Base-by-base conservation (phyloP, 1,139 yeast genomes). In the Suhomyces bokatorum region DNA sequence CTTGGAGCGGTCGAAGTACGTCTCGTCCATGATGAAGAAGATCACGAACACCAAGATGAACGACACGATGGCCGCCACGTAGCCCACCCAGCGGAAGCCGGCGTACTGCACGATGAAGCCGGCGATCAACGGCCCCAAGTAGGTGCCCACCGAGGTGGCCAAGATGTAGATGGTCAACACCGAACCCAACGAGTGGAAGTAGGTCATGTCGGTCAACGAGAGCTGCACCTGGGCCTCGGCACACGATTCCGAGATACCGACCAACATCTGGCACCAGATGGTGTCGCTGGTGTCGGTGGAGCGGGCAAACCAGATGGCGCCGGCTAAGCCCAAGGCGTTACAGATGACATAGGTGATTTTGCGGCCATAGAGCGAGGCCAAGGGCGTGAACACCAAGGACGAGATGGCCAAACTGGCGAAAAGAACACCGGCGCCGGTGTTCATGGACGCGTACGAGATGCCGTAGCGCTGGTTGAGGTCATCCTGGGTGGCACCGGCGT, bases 141-240 rank as follows among this genome's bases (percentile, higher is more conserved):
- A 69, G 4, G 73, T 67, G 17, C 75, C 75, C 16, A 68, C 55
- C 12, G 73, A 62, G 27, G 68, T 67, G 9, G 73, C 67, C 49
- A 68, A 46, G 40, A 69, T 64, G 51, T 69, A 70, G 4, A 67
- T 64, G 3, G 75, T 69, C 47, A 69, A 63, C 20, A 67, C 69
- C 29, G 73, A 55, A 30, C 75, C 75, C 37, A 69, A 57, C 42
- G 69, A 73, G 53, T 69, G 73, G 53, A 63, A 66, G 53, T 58
- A 70, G 47, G 63, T 67, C 14, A 69, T 57, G 46, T 63, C 62
- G 29, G 67, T 59, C 40, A 70, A 53, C 45, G 69, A 61, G 36
- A 65, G 58, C 51, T 67, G 75, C 28, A 62, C 71, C 49, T 67
- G 73, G 2, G 75, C 73, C 48, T 67, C 71, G 6, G 70, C 64